Evolutionary conservation across 495 filamentous ascomycete genomes (phyloP), one percentile per base, ranked within the genome.

Genomic region (Oidiodendron maius): DNA sequence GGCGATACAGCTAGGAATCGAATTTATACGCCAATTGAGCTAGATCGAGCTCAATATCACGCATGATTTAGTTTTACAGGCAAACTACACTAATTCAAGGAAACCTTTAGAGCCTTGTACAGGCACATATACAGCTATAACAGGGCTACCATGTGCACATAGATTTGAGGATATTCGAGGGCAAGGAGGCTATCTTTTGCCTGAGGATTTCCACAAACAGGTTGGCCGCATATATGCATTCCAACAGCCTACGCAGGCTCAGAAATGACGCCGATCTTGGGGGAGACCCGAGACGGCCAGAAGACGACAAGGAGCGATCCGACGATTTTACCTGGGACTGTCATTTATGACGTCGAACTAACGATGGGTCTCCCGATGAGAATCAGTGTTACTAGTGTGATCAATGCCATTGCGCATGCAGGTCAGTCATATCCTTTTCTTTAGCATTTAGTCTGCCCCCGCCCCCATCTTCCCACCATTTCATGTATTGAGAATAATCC

Each of bases 331-430:
- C 82, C 81, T 0, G 75, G 72, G 10, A 78, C 80, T 6, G 81
- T 84, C 11, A 81, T 86, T 23, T 86, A 85, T 61, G 81, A 86
- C 67, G 80, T 84, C 3, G 76, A 83, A 49, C 62, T 84, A 40
- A 84, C 81, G 0, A 76, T 84, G 75, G 79, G 77, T 1, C 64
- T 85, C n/a, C 80, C 81, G 0, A 60, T 65, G 1, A 63, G 62
- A 0, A 72, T 84, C 67, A 81, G 72, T 46, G 74, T 76, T 28
- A 83, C 78, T 1, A 82, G 79, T 45, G 82, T 81, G 48, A 71
- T 86, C 20, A 86, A 86, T 60, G 82, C 82, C 0, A 84, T 85
- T 67, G 81, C 82, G 13, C 82, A 86, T 64, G 74, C 76, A 11
- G 75, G 75, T 78, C 51, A 47, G 65, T 60, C 17, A n/a, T n/a